Conservation (phyloP, 78 protist genomes). For the Emiliania huxleyi region DNA sequence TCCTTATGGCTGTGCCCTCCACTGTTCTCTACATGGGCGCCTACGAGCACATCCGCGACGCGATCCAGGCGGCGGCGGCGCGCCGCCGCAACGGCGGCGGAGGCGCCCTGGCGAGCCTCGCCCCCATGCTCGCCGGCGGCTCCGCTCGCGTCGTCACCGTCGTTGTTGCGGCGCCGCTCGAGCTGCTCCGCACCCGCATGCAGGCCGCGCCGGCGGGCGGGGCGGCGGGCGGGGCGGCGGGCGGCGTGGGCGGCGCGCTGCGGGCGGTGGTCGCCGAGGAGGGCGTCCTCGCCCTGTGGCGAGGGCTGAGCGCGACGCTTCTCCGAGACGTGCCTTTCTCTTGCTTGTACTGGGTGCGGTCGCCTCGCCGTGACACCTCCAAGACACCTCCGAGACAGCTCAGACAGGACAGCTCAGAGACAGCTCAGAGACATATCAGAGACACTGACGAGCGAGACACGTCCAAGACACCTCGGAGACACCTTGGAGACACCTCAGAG, state of each 20-base stretch:
- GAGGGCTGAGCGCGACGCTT: slow-evolving; percentile 46
- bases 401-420: too few species aligned
- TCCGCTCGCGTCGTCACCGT: neutral
- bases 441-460: too few species aligned
- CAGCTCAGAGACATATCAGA: too few species aligned
- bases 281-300: slow-evolving; percentile 36
- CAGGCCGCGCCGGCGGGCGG: neutral
- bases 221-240: neutral
- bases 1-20: neutral
- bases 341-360: slow-evolving; percentile 30
- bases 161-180: slow-evolving; percentile 26
- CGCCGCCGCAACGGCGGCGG: neutral
- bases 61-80: neutral
- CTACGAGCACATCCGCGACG: slow-evolving; percentile 20
- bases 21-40: slow-evolving; percentile 35
- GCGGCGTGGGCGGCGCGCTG: neutral
- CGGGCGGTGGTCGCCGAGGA: neutral
- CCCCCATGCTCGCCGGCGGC: slow-evolving; percentile 40
- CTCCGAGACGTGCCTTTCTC: slow-evolving; percentile 58
- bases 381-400: too few species aligned
- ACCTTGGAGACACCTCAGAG: too few species aligned
- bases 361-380: neutral
- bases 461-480: too few species aligned
- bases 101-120: neutral
- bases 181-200: slow-evolving; percentile 53